These are phyloP conservation scores for Microstroma glucosiphilum DNA, from an alignment of 1,284 basidiomycete genomes.

Conservation along the genomic window DNA sequence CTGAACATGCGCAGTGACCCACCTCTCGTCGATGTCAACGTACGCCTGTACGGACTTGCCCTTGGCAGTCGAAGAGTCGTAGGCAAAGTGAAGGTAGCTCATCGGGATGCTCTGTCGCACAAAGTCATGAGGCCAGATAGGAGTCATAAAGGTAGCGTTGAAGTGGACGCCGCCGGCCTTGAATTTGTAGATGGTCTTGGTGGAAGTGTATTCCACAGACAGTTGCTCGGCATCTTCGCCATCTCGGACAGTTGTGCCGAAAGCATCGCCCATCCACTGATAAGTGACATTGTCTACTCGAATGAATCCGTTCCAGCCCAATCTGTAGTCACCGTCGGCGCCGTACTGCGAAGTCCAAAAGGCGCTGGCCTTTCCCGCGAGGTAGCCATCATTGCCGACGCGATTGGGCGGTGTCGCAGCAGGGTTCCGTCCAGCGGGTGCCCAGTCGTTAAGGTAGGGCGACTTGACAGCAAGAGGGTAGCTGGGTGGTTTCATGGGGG, in stretches of 20 bases:
- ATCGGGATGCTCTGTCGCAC: conserved; percentile 45
- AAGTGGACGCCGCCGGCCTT: conserved; percentile 39
- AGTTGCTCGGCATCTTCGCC: conserved; percentile 38
- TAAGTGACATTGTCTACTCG: conserved; percentile 38
- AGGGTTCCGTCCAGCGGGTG: conserved; percentile 30
- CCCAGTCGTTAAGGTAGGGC: conserved; percentile 43
- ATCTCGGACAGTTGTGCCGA: conserved; percentile 34
- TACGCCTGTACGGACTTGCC: conserved; percentile 32
- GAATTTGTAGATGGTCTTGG: conserved; percentile 43
- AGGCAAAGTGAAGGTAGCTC: conserved; percentile 43
- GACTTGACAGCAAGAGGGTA: conserved; percentile 39
- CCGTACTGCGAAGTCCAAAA: conserved; percentile 47
- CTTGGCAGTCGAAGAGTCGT: conserved; percentile 25
- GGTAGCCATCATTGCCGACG: conserved; percentile 40
- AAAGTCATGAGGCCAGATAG: conserved; percentile 42
- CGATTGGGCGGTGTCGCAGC: conserved; percentile 35
- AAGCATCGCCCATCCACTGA: conserved; percentile 45
- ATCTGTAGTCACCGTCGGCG: conserved; percentile 41
- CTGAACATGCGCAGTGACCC: conserved; percentile 45
- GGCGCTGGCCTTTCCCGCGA: conserved; percentile 33
- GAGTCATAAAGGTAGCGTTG: conserved; percentile 46
- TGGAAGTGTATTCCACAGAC: conserved; percentile 41
- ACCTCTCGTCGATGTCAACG: conserved; percentile 44
- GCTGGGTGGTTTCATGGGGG: conserved; percentile 41
- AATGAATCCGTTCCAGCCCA: conserved; percentile 41